A percentile compares a stretch with the other conserved stretches of the same genome.
Conservation (phyloP, 495 filamentous ascomycete species). For the Physcia stellaris region DNA sequence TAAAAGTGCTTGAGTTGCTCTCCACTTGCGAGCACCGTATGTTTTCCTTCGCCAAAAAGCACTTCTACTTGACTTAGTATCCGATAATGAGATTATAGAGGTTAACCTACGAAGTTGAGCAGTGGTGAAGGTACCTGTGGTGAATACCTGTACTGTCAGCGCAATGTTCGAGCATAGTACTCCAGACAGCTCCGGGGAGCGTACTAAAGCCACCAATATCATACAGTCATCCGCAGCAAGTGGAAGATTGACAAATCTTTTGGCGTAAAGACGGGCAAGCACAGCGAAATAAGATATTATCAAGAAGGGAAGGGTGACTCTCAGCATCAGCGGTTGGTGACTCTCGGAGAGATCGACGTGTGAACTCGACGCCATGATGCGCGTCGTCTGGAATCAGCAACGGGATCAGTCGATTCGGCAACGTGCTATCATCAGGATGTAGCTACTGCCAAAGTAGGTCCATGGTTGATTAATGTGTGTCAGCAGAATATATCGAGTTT, state of each 20-base stretch:
- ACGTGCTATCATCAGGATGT: no score
- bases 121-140: not conserved
- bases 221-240: not conserved
- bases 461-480: no score
- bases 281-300: not conserved
- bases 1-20: conserved; percentile 19
- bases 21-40: conserved; percentile 20
- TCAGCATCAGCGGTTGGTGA: not conserved
- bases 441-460: no score
- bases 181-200: not conserved
- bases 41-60: conserved; percentile 21
- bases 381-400: no score
- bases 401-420: no score
- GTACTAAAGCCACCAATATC: not conserved
- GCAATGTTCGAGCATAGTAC: not conserved
- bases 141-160: not conserved
- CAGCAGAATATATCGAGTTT: no score
- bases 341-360: not conserved
- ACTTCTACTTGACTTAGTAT: conserved; percentile 17
- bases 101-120: no score
- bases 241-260: not conserved
- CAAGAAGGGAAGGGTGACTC: not conserved
- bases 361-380: no score
- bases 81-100: no score
- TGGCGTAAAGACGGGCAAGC: not conserved